Evolutionary conservation across 2,329 filamentous ascomycete genomes (phyloP), one percentile per base, ranked within the genome.

Genomic region (Ophiostoma triangulosporum): DNA sequence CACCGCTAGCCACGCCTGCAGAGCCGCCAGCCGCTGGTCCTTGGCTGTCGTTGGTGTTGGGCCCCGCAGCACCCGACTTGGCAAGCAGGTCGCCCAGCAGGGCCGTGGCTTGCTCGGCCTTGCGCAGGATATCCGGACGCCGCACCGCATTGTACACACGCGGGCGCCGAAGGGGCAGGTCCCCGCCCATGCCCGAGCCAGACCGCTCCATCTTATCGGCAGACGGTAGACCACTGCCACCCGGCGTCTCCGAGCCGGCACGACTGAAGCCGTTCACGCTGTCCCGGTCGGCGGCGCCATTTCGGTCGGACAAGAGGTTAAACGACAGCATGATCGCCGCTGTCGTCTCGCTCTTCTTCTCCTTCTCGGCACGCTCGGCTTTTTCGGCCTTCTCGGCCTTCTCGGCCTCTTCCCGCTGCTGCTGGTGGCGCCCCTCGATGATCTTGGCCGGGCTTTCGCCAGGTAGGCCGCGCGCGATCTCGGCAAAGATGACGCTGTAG

Each of bases 401-500:
- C 6, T 51, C 60, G 2, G 46, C 61, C 3, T 45, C 64, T 20
- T 62, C 60, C 45, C 60, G 63, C 49, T 64, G 68, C 50, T 51
- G 61, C 56, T 63, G 62, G 43, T 36, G 55, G 49, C 69, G 68
- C 57, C 69, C 76, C 60, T 67, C 76, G 59, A 70, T 72, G 53
- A 72, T 66, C 55, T 68, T 65, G 56, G 72, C 67, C 22, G 76
- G 69, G 46, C 74, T 68, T n/a, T 67, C 64, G 27, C 72, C 71
- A 0, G 77, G 76, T 2, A 88, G 68, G 3, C 72, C 73, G 40
- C 77, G 77, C 2, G 80, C 80, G 49, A 89, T 70, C 29, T 83
- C 78, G 17, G 76, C 74, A 64, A 88, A 93, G 15, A 95, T 72
- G 49, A 81, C 76, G 1, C 87, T 85, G 66, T 95, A 98, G 49